A percentile compares a stretch with the other conserved stretches of the same genome.
Evolutionary conservation across 208 protist genomes (phyloP).

Genomic region (Porcisia deanei): DNA sequence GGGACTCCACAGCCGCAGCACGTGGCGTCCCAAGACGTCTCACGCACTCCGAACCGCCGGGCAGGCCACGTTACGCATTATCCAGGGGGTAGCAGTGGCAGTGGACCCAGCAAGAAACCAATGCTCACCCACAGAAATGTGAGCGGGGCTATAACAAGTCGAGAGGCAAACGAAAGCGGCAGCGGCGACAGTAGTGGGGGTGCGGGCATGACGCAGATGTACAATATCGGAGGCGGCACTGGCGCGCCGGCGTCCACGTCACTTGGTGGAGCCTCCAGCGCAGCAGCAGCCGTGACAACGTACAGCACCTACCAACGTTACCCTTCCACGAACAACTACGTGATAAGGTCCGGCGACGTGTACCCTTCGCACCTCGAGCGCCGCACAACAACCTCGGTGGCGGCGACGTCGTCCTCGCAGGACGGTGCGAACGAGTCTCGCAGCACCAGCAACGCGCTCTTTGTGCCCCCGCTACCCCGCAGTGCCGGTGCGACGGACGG

Average conservation of each 20-base stretch:
- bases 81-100: background rate
- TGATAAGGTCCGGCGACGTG: background rate
- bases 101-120: background rate
- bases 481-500: conserved; percentile 4
- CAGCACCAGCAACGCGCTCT: background rate
- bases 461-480: conserved; percentile 8
- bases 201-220: background rate
- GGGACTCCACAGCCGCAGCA: background rate
- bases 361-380: background rate
- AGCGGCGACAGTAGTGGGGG: background rate
- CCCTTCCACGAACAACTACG: background rate
- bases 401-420: background rate
- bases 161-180: background rate
- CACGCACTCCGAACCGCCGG: background rate
- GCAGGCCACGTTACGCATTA: background rate
- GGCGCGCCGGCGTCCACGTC: background rate
- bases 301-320: background rate
- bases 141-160: background rate
- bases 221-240: background rate
- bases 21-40: background rate
- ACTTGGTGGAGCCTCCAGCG: background rate
- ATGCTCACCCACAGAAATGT: background rate
- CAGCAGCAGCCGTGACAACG: background rate
- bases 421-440: background rate
- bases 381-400: background rate